phyloP scores from a whole-genome alignment of 106 monocot genomes.

The Alisma plantagoaquatica region DNA sequence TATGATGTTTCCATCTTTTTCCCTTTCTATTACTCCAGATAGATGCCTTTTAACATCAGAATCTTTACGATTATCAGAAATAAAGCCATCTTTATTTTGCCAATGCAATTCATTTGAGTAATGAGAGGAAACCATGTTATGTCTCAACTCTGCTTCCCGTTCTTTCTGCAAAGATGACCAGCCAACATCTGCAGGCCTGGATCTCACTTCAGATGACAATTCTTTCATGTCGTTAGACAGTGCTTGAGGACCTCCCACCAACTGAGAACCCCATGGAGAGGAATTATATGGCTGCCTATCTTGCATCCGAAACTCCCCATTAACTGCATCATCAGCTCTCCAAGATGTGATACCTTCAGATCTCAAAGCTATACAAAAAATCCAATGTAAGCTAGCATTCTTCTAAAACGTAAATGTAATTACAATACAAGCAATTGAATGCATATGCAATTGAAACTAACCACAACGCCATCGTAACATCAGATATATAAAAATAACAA shows the following conservation, averaged over 20 bases:
- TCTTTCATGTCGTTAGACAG: conserved; percentile 24
- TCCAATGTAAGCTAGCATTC: background rate
- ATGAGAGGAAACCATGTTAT: conserved; percentile 11
- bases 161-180: conserved; percentile 22
- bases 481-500: too few species aligned
- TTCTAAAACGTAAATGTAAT: too few species aligned
- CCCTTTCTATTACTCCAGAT: conserved; percentile 21
- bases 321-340: conserved; percentile 13
- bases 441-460: too few species aligned
- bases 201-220: conserved; percentile 14
- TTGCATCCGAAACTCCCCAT: conserved; percentile 11
- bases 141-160: conserved; percentile 18
- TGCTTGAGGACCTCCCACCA: conserved; percentile 17
- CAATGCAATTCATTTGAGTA: conserved; percentile 17
- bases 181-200: conserved; percentile 15
- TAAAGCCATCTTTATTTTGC: conserved; percentile 16
- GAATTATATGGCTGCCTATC: conserved; percentile 22
- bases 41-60: conserved; percentile 19
- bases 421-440: too few species aligned
- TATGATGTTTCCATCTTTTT: conserved; percentile 11
- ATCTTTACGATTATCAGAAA: conserved; percentile 19
- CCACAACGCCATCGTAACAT: too few species aligned
- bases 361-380: conserved; percentile 12
- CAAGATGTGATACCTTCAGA: conserved; percentile 5
- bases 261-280: conserved; percentile 35